Base-by-base conservation (phyloP, 176 grass and related monocot genomes). In the Raddia distichophylla region DNA sequence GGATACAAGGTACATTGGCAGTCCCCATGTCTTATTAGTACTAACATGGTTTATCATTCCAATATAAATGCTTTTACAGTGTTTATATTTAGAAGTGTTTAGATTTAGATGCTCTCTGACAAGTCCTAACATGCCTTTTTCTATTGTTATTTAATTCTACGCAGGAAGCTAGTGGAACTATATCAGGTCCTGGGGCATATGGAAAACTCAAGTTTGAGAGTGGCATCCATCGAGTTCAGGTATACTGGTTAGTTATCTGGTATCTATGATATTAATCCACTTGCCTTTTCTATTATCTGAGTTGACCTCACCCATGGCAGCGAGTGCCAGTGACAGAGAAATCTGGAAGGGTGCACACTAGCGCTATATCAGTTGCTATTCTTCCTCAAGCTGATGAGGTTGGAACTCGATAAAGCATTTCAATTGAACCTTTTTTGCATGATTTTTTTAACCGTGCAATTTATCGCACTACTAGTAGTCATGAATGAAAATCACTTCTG, bases 351-450 rank as follows among this genome's bases (percentile, higher is more conserved):
- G 89, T 99, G 58, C 93, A 95, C 91, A 98, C 96, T 16, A 98
- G 96, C 86, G 96, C 96, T 68, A 93, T 95, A 53, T 95, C 93
- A 52, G 90, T 95, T 80, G 96, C 93, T 53, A 84, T 95, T 88
- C 96, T 98, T 84, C 96, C 93, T 76, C 90, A 99, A 78, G 93
- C 96, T 51, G 93, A 99, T 67, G 91, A 99, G 92, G 96, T 99
- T 56, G 10, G 16, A 66, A 90, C 91, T 65, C 9, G 46, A 82
- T 66, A 53, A 47, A 70, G 2, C 67, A 67, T 80, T 70, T 53
- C 10, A 0, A n/a, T 84, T 62, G 48, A 11, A 47, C 4, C 18
- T 44, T 68, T 43, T n/a, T 11, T 4, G 3, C 16, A 42, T 7
- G 60, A 42, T 54, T 66, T 62, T 19, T 45, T 32, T 50, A 49